Base-by-base conservation (phyloP, 2,329 filamentous ascomycete genomes). In the Meredithiella fracta region DNA sequence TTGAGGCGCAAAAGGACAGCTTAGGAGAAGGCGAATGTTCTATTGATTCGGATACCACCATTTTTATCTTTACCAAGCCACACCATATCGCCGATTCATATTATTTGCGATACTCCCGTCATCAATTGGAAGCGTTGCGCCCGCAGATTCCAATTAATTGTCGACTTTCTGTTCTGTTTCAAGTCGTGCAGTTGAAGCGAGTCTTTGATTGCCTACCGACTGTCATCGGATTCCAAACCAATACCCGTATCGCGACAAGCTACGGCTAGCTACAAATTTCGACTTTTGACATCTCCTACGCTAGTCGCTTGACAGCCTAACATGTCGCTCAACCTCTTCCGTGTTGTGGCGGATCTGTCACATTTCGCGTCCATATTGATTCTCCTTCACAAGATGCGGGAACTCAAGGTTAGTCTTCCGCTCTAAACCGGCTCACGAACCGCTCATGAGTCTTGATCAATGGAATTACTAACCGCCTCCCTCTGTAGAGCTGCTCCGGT, bases 301-400 rank as follows among this genome's bases (percentile, higher is more conserved):
- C 51, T 38, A 17, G 34, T 37, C 51, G n/a, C 26, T 11, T 23
- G n/a, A 2, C 55, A 54, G 49, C 55, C 57, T 52, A 54, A 58
- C 42, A 62, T 62, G 61, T 78, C 75, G 73, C 68, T 80, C 63
- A 81, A 80, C 69, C 53, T 79, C 60, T 81, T 81, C 66, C 74
- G 78, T 65, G 65, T 81, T 64, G 66, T 74, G 60, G 78, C 77
- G 73, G 92, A 98, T 76, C 80, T 98, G 68, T 96, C 89, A 75
- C 92, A 98, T 76, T 73, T 98, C 64, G 76, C 85, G 61, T 97
- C 91, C 55, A 95, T 98, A 67, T 76, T 95, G 64, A 95, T 98
- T 64, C 76, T 98, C 60, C 76, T 98, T 60, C 89, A 94, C 68
- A 98, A 98, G 77, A 98, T 98, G 89, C 54, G 57, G 20, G 54